Conservation (phyloP, 108 stramenopile genomes). For the Nannochloropsis salina region DNA sequence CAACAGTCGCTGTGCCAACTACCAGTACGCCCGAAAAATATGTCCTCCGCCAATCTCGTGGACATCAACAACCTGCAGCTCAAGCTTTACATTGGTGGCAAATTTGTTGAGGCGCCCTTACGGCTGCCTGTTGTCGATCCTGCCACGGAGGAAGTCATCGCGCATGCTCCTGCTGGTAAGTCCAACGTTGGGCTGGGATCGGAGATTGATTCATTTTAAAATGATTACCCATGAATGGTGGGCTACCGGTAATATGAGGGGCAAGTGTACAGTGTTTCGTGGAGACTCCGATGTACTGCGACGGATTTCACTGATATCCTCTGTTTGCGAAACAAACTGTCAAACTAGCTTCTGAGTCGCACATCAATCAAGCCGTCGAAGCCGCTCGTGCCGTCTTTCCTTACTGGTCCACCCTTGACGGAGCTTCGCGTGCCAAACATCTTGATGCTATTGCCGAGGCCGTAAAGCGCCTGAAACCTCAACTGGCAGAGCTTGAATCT, state of each 20-base stretch:
- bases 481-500: slow-evolving; percentile 44
- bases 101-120: background rate
- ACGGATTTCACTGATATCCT: too few relatives aligned
- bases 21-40: background rate
- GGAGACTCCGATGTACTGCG: too few relatives aligned
- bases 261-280: too few relatives aligned
- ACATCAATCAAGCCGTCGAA: background rate
- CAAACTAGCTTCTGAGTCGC: background rate
- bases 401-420: background rate
- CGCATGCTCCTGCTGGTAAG: background rate
- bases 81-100: background rate
- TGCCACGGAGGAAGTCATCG: slow-evolving; percentile 7
- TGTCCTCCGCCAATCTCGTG: background rate
- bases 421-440: background rate
- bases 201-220: too few relatives aligned
- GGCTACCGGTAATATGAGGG: too few relatives aligned
- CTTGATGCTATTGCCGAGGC: background rate
- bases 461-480: background rate
- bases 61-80: background rate
- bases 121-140: background rate
- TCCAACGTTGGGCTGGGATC: background rate
- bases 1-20: too few relatives aligned
- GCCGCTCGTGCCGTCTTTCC: slow-evolving; percentile 21
- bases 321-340: too few relatives aligned
- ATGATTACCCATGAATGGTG: too few relatives aligned